Conservation (phyloP, 768 basidiomycete genomes). For the Kwoniella sp. region DNA sequence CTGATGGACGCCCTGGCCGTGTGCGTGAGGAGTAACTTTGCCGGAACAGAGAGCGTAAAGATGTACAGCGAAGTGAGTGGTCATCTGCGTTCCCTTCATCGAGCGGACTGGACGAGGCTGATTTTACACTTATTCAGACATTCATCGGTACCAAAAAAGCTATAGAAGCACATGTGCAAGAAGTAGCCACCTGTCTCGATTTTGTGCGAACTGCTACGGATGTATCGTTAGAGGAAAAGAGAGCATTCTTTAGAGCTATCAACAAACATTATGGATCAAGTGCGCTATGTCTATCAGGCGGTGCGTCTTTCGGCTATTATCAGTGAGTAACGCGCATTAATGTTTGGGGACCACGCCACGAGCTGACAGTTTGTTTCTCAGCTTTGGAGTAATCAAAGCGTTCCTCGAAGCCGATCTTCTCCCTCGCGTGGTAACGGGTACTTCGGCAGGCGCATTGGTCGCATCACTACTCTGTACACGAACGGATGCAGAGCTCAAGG, state of each 20-base stretch:
- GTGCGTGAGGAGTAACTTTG: constrained; percentile 88
- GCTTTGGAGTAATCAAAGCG: constrained; percentile 84
- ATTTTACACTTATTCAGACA: constrained; percentile 62
- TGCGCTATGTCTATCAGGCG: constrained; percentile 93
- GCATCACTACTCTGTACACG: constrained; percentile 75
- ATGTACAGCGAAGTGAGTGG: constrained; percentile 77
- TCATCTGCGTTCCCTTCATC: neutral
- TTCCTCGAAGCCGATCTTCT: constrained; percentile 82
- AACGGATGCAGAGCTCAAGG: constrained; percentile 81
- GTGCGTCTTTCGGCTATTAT: constrained; percentile 94
- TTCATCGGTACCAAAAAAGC: constrained; percentile 87
- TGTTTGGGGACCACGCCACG: too few relatives aligned
- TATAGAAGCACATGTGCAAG: constrained; percentile 82
- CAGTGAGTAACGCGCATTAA: constrained; percentile 48
- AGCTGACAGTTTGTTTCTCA: too few relatives aligned
- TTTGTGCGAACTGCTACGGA: constrained; percentile 74
- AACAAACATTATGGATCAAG: constrained; percentile 88
- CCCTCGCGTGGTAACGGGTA: constrained; percentile 91
- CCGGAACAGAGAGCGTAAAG: constrained; percentile 82
- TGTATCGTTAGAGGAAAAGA: constrained; percentile 82
- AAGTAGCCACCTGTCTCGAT: constrained; percentile 73
- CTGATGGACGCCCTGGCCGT: constrained; percentile 88
- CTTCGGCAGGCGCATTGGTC: constrained; percentile 82
- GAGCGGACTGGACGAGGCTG: constrained; percentile 1
- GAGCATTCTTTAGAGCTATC: constrained; percentile 82